phyloP scores from a whole-genome alignment of 805 yeast species.

The Candida vaughaniae region DNA sequence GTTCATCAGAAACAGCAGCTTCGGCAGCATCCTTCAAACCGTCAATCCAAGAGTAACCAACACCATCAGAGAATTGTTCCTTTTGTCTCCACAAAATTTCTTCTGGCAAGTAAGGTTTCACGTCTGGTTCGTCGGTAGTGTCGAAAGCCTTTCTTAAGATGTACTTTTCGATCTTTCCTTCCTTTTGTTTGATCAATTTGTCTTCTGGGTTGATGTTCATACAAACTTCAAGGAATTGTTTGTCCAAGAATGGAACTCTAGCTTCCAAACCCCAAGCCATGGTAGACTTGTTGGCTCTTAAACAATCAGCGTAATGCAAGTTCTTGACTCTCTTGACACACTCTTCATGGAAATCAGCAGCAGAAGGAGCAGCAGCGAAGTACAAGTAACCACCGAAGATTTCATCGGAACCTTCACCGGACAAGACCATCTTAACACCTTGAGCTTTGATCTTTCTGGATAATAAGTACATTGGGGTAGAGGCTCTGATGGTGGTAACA shows the following conservation, averaged over 20 bases:
- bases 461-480: conserved; percentile 97
- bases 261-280: conserved; percentile 99
- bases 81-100: conserved; percentile 99
- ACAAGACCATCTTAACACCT: conserved; percentile 98
- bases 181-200: conserved; percentile 71
- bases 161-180: conserved; percentile 90
- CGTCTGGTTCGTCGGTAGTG: conserved; percentile 76
- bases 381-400: conserved; percentile 98
- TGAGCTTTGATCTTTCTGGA: conserved; percentile 98
- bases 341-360: conserved; percentile 92
- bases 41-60: conserved; percentile 99
- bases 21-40: conserved; percentile 95
- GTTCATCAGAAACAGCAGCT: conserved; percentile 81
- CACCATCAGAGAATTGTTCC: conserved; percentile 99
- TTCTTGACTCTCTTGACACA: conserved; percentile 95
- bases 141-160: conserved; percentile 96
- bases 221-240: conserved; percentile 83
- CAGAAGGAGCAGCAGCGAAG: conserved; percentile 94
- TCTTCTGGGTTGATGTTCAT: conserved; percentile 95
- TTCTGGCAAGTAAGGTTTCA: conserved; percentile 86
- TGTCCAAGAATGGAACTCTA: conserved; percentile 98
- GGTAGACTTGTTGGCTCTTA: conserved; percentile 98
- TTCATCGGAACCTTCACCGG: conserved; percentile 99
- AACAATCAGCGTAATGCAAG: conserved; percentile 95
- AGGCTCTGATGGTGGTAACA: conserved; percentile 98